phyloP scores from a whole-genome alignment of 1,139 yeast species.

The Yamadazyma mexicana region DNA sequence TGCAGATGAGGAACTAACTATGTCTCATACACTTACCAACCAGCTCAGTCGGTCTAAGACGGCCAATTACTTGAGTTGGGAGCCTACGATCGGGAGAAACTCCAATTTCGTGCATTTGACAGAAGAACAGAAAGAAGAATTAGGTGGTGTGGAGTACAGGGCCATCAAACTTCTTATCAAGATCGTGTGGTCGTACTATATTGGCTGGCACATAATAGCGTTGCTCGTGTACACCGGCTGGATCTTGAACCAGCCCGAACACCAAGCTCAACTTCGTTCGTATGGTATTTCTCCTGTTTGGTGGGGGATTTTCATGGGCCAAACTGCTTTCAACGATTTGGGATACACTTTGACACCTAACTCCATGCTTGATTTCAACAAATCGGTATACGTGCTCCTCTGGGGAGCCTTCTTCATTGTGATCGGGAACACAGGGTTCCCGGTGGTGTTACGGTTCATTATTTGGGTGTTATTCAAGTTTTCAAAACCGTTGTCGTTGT shows the following conservation, averaged over 20 bases:
- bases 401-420: constrained; percentile 69
- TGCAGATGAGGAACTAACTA: constrained; percentile 15
- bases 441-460: constrained; percentile 71
- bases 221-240: constrained; percentile 65
- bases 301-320: constrained; percentile 90
- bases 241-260: constrained; percentile 47
- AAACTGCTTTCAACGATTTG: constrained; percentile 77
- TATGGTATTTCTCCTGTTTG: constrained; percentile 73
- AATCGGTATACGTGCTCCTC: constrained; percentile 64
- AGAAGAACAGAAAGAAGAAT: constrained; percentile 84
- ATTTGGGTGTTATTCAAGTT: constrained; percentile 77
- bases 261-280: constrained; percentile 40
- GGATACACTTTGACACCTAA: constrained; percentile 81
- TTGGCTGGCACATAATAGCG: constrained; percentile 72
- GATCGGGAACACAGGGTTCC: constrained; percentile 93
- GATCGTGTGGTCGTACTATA: constrained; percentile 63
- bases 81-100: constrained; percentile 92
- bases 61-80: constrained; percentile 78
- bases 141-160: constrained; percentile 96
- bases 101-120: constrained; percentile 84
- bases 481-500: constrained; percentile 64
- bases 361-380: constrained; percentile 68
- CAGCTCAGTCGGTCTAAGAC: constrained; percentile 39
- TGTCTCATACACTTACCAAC: constrained; percentile 12
- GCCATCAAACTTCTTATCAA: constrained; percentile 76